Base-by-base conservation (phyloP, 140 eudicot species). In the Stevia rebaudiana region DNA sequence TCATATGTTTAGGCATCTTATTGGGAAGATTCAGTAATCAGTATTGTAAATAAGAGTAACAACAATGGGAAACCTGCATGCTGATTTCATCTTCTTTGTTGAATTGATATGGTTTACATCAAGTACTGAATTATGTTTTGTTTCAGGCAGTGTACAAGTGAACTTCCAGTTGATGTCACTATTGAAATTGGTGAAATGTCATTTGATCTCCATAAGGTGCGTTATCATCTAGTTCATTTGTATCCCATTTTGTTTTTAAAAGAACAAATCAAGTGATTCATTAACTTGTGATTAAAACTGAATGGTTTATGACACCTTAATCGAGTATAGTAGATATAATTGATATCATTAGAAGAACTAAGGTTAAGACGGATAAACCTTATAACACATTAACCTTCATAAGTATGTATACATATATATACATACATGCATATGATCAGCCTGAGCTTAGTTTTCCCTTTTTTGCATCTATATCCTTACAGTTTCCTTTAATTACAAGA, bases 201-300 rank as follows among this genome's bases (percentile, higher is more conserved):
- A 44, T 90, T 86, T 78, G 72, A 87, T 69, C 90, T 90, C 19
- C 97, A 90, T 75, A 90, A 90, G 95, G 97, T 90, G 23, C 24
- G n/a, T 30, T 7, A 7, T 28, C 7, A 8, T 48, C 12, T 17
- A 47, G 11, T 47, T 47, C 52, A 46, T 16, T 46, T 46, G 37
- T 4, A 24, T 24, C 24, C 9, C 3, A 36, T 52, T 1, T 52
- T 19, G 59, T 24, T 52, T 3, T 10, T 23, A 3, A 8, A 3
- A 23, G 35, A 44, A 44, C 3, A 44, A 9, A 44, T 44, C 21
- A n/a, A n/a, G 12, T 44, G 50, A 5, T 44, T 6, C 19, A 44
- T 44, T n/a, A 15, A 13, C 17, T 7, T 43, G 4, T 44, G 18
- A 15, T 15, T 44, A n/a, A n/a, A n/a, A n/a, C n/a, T n/a, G n/a